phyloP scores from a whole-genome alignment of 1,139 yeast genomes.

The Groenewaldozyma sp. region DNA sequence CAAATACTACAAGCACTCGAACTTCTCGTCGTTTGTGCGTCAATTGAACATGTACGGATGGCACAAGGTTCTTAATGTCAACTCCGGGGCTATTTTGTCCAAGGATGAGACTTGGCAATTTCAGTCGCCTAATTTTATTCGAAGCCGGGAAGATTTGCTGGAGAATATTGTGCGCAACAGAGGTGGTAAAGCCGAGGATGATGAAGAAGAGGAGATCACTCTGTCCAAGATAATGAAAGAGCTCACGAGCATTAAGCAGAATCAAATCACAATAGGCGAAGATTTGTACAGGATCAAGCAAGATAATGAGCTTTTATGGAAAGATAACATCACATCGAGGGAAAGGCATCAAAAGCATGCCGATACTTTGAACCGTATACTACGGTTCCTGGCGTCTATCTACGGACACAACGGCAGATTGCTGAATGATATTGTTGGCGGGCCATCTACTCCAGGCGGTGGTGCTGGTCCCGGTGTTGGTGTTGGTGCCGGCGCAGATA shows the following conservation, averaged over 20 bases:
- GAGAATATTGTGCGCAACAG: slow-evolving; percentile 56
- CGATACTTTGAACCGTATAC: slow-evolving; percentile 77
- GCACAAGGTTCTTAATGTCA: slow-evolving; percentile 86
- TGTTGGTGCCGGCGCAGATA: no score
- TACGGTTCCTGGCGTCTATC: slow-evolving; percentile 76
- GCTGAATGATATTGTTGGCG: slow-evolving; percentile 21
- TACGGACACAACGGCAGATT: slow-evolving; percentile 50
- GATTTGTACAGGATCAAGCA: slow-evolving; percentile 73
- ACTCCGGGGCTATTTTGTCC: slow-evolving; percentile 48
- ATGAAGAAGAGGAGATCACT: slow-evolving; percentile 40
- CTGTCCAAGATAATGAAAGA: slow-evolving; percentile 55
- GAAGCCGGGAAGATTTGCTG: slow-evolving; percentile 61
- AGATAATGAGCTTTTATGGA: slow-evolving; percentile 88
- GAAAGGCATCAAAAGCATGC: slow-evolving; percentile 82
- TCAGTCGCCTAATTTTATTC: slow-evolving; percentile 68
- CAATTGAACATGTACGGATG: slow-evolving; percentile 97
- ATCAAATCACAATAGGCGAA: slow-evolving; percentile 73
- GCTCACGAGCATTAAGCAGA: slow-evolving; percentile 63
- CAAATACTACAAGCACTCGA: slow-evolving; percentile 85
- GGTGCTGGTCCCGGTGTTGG: background rate
- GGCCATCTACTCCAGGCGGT: background rate
- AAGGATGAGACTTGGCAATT: slow-evolving; percentile 65
- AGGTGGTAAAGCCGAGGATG: slow-evolving; percentile 37
- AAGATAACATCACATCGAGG: slow-evolving; percentile 71
- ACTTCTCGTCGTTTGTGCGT: slow-evolving; percentile 90